Conservation (phyloP, 768 basidiomycete genomes). For the Hygrophorus pudorinus region DNA sequence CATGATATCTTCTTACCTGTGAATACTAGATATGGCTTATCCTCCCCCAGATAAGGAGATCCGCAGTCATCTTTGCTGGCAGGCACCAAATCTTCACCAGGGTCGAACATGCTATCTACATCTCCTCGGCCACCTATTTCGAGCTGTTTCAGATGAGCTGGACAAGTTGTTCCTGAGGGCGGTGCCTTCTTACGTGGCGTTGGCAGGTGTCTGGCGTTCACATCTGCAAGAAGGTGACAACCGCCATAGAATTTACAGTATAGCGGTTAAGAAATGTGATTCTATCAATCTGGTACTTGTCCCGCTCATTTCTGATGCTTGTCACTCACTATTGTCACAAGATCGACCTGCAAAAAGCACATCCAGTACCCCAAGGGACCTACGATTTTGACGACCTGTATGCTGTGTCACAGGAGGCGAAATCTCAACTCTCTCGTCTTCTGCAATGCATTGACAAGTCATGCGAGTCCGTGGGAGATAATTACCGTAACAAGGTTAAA, state of each 20-base stretch:
- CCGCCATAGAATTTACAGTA: too few relatives aligned
- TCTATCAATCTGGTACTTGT: too few relatives aligned
- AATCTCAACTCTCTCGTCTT: not conserved
- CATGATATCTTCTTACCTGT: not conserved
- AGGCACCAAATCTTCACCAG: not conserved
- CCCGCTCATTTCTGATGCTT: too few relatives aligned
- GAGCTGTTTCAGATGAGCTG: not conserved
- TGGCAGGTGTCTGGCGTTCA: too few relatives aligned
- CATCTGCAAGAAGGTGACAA: too few relatives aligned
- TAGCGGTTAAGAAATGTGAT: too few relatives aligned
- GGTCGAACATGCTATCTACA: not conserved
- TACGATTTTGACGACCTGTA: not conserved
- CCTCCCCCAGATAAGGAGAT: conserved; percentile 1
- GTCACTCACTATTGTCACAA: too few relatives aligned
- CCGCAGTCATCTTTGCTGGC: not conserved
- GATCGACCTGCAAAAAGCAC: too few relatives aligned
- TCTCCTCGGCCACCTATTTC: not conserved
- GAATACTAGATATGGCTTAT: not conserved
- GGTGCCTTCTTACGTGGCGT: too few relatives aligned
- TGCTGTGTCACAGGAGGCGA: not conserved
- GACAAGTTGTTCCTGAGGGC: too few relatives aligned
- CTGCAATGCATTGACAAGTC: not conserved
- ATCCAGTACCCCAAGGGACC: too few relatives aligned
- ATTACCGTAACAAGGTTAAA: not conserved
- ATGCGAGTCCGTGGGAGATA: not conserved